These are phyloP conservation scores for Fusarium nodosum DNA, from an alignment of 2,329 filamentous ascomycete species.

Conservation along the genomic window DNA sequence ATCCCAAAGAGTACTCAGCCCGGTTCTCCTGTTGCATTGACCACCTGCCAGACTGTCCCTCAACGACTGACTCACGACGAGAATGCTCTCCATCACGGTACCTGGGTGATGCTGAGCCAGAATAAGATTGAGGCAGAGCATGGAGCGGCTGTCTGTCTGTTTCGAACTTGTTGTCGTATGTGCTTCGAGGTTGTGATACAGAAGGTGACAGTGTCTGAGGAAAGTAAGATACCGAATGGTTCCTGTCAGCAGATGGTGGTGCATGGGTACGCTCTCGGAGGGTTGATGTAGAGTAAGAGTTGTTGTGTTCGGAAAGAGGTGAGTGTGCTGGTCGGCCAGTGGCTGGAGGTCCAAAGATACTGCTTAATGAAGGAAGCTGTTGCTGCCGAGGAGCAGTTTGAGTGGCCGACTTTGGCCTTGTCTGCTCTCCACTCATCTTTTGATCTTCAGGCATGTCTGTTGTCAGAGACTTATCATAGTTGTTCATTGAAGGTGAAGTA, in stretches of 20 bases:
- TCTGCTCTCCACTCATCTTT: constrained; percentile 55
- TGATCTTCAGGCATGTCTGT: constrained; percentile 60
- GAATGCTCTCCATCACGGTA: constrained; percentile 57
- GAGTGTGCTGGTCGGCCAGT: constrained; percentile 61
- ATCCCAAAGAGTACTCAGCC: constrained; percentile 62
- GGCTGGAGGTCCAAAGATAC: constrained; percentile 66
- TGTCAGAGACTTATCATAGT: constrained; percentile 65
- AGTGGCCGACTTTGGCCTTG: constrained; percentile 54
- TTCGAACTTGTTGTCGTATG: constrained; percentile 62
- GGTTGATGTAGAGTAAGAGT: constrained; percentile 59
- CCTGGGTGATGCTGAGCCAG: constrained; percentile 62
- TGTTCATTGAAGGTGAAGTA: constrained; percentile 69
- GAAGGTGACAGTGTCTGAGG: constrained; percentile 56
- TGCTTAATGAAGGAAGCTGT: constrained; percentile 69
- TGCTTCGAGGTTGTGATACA: constrained; percentile 60
- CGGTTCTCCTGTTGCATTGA: constrained; percentile 57
- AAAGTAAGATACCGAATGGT: constrained; percentile 64
- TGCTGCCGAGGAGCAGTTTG: constrained; percentile 59
- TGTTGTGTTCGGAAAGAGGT: constrained; percentile 62
- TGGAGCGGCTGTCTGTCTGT: constrained; percentile 56
- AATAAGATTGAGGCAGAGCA: constrained; percentile 53
- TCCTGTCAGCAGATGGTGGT: constrained; percentile 58
- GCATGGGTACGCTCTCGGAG: constrained; percentile 63
- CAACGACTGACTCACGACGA: constrained; percentile 55
- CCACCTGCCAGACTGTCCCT: constrained; percentile 57